Percentiles rank a stretch among this genome's conserved stretches.
phyloP scores from a whole-genome alignment of 2,329 filamentous ascomycete genomes.

The Fusarium cyanostomum region DNA sequence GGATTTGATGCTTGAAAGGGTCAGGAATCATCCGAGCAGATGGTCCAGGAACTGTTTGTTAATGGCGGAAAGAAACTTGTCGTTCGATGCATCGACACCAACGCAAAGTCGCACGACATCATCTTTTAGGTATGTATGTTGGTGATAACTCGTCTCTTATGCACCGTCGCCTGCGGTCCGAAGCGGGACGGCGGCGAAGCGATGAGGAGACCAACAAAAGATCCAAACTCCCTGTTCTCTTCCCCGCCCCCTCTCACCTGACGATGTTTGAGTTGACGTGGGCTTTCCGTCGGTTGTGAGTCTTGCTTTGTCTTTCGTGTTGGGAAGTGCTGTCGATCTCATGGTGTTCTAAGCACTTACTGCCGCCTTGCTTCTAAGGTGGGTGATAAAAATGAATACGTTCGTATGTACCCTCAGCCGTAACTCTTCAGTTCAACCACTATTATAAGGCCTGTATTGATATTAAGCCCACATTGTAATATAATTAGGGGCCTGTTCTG shows the following conservation, averaged over 20 bases:
- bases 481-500: too few relatives aligned
- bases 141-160: conserved; percentile 26
- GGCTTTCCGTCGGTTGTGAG: conserved; percentile 5
- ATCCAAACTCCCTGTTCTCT: conserved; percentile 15
- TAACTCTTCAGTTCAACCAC: too few relatives aligned
- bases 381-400: too few relatives aligned
- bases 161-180: conserved; percentile 25
- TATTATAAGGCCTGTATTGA: too few relatives aligned
- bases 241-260: conserved; percentile 7
- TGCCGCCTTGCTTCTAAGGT: too few relatives aligned
- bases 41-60: conserved; percentile 11
- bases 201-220: conserved; percentile 21
- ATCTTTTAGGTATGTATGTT: conserved; percentile 19
- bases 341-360: neutral
- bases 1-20: conserved; percentile 15
- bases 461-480: too few relatives aligned
- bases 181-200: conserved; percentile 12
- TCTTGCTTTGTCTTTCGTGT: neutral
- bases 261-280: neutral
- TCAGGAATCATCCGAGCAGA: conserved; percentile 15
- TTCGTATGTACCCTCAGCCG: too few relatives aligned
- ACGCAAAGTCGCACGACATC: conserved; percentile 23
- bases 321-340: neutral
- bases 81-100: conserved; percentile 17
- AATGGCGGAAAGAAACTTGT: conserved; percentile 1